Evolutionary conservation across 768 basidiomycete genomes (phyloP).

Genomic region (Suillus subluteus): DNA sequence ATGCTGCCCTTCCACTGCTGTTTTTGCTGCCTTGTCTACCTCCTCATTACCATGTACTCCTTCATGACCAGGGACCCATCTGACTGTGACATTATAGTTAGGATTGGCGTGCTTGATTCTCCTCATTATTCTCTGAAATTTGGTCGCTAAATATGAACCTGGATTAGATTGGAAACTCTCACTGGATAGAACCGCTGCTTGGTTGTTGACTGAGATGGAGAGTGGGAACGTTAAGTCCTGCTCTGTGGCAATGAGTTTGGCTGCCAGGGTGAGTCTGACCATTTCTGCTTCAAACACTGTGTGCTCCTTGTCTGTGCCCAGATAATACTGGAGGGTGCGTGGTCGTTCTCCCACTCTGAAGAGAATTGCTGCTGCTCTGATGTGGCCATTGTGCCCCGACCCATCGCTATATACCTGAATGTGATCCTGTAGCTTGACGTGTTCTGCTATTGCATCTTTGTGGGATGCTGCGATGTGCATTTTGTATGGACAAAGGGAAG

Average conservation of each 20-base stretch:
- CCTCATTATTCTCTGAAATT: background rate
- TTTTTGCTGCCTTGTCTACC: conserved; percentile 2
- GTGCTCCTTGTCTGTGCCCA: conserved; percentile 11
- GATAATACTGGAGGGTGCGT: conserved; percentile 2
- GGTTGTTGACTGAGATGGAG: conserved; percentile 18
- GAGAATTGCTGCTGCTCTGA: conserved; percentile 23
- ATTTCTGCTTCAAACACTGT: conserved; percentile 24
- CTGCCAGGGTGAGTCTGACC: conserved; percentile 16
- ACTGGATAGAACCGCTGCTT: conserved; percentile 15
- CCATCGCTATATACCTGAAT: conserved; percentile 25
- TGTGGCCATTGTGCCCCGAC: background rate
- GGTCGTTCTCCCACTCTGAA: rapidly evolving
- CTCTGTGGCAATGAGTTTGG: conserved; percentile 9
- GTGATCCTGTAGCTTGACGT: background rate
- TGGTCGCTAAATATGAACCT: background rate
- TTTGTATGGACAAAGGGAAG: background rate
- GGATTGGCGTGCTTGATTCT: background rate
- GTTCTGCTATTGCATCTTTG: background rate
- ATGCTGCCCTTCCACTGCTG: background rate
- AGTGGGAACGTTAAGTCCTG: background rate
- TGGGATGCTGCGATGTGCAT: background rate
- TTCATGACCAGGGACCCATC: background rate
- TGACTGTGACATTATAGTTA: too few relatives aligned
- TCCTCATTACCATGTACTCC: background rate
- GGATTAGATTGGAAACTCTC: background rate